Conservation (phyloP, 768 basidiomycete species). For the Boletus rex-veris region DNA sequence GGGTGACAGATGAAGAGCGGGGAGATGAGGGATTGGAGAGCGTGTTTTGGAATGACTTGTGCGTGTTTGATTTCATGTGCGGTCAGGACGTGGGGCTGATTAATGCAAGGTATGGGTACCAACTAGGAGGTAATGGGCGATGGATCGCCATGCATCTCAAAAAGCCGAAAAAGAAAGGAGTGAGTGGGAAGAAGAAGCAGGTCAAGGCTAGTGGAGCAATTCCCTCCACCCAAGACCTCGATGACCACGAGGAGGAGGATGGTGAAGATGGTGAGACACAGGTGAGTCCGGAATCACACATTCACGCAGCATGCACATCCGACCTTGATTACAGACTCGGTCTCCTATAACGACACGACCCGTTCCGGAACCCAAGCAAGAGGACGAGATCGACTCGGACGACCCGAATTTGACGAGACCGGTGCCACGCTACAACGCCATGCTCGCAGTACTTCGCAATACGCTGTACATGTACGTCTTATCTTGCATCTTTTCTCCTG, state of each 20-base stretch:
- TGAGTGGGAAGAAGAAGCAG: conserved; percentile 41
- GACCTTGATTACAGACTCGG: not conserved
- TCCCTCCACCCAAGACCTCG: not conserved
- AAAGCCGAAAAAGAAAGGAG: conserved; percentile 53
- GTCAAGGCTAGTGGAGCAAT: not conserved
- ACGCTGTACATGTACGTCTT: conserved; percentile 75
- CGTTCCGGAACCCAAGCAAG: not conserved
- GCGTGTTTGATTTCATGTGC: not conserved
- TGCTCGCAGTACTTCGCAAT: conserved; percentile 81
- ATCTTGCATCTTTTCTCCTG: not conserved
- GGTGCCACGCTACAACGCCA: conserved; percentile 77
- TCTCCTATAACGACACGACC: not conserved
- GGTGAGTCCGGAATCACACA: not conserved
- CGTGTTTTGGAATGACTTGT: conserved; percentile 84
- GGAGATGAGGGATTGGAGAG: conserved; percentile 83
- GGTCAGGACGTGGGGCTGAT: not conserved
- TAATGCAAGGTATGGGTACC: conserved; percentile 71
- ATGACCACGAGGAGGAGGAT: conserved; percentile 15
- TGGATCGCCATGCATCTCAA: conserved; percentile 78
- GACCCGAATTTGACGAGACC: conserved; percentile 67
- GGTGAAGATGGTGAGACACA: conserved; percentile 14
- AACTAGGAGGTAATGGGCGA: conserved; percentile 64
- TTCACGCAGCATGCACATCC: not conserved
- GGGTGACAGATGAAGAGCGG: conserved; percentile 83
- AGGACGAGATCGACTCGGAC: conserved; percentile 49